These are phyloP conservation scores for Cercospora sp. DNA, from an alignment of 2,329 filamentous ascomycete genomes.

Conservation along the genomic window DNA sequence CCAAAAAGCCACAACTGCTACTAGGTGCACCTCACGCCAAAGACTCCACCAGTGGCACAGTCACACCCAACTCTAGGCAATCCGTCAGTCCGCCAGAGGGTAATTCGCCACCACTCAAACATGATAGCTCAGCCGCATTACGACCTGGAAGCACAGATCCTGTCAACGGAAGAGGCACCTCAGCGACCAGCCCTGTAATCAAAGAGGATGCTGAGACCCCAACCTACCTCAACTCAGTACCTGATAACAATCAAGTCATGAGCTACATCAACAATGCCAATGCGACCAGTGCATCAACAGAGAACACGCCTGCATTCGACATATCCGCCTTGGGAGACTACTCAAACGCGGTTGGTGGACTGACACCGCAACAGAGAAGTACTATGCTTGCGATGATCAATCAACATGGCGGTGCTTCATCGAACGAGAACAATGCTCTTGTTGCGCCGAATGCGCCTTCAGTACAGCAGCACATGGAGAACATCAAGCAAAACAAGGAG, in stretches of 20 bases:
- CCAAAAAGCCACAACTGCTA: constrained; percentile 35
- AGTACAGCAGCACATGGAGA: constrained; percentile 57
- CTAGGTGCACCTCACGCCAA: constrained; percentile 28
- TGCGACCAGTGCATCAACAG: constrained; percentile 39
- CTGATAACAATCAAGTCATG: constrained; percentile 53
- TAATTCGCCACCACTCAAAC: constrained; percentile 23
- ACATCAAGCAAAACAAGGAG: constrained; percentile 67
- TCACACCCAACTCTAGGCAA: constrained; percentile 33
- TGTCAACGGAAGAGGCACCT: constrained; percentile 3
- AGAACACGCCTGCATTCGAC: constrained; percentile 45
- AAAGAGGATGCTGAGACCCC: constrained; percentile 47
- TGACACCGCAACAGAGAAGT: constrained; percentile 51
- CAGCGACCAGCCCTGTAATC: constrained; percentile 37
- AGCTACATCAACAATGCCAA: constrained; percentile 53
- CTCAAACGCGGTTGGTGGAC: constrained; percentile 49
- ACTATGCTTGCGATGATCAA: constrained; percentile 51
- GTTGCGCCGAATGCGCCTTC: constrained; percentile 57
- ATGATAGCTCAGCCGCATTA: constrained; percentile 24
- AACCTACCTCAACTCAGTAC: constrained; percentile 38
- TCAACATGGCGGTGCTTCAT: constrained; percentile 46
- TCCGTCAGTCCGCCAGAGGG: constrained; percentile 32
- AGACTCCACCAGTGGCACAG: constrained; percentile 20
- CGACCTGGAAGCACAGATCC: constrained; percentile 22
- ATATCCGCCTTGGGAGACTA: constrained; percentile 51
- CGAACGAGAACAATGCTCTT: constrained; percentile 56